phyloP scores from a whole-genome alignment of 257 asterid genomes.

The Echium plantagineum region DNA sequence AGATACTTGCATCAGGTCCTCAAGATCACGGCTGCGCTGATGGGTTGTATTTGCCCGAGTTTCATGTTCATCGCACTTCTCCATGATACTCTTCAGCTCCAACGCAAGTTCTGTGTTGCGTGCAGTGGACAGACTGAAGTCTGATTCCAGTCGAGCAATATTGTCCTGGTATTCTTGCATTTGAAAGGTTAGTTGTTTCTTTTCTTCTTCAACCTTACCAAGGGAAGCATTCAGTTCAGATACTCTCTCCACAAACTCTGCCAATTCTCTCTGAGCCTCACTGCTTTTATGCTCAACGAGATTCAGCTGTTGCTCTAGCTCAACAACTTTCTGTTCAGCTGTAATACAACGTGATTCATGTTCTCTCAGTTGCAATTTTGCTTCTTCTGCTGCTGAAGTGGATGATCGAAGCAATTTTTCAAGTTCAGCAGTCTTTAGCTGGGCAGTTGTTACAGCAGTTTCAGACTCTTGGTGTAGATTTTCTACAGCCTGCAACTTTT shows the following conservation, averaged over 20 bases:
- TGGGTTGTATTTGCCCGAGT: conserved; percentile 48
- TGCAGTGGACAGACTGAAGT: conserved; percentile 30
- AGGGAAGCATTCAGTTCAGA: conserved; percentile 38
- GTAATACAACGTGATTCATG: conserved; percentile 37
- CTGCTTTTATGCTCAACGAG: conserved; percentile 43
- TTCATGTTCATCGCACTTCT: conserved; percentile 55
- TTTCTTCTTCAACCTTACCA: conserved; percentile 42
- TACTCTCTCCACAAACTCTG: conserved; percentile 39
- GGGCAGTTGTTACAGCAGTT: conserved; percentile 29
- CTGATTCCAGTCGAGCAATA: conserved; percentile 38
- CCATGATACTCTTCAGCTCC: conserved; percentile 38
- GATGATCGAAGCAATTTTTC: conserved; percentile 36
- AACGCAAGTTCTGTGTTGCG: conserved; percentile 55
- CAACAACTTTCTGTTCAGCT: conserved; percentile 47
- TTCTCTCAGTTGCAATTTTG: conserved; percentile 45
- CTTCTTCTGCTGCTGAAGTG: conserved; percentile 41
- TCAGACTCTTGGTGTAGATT: conserved; percentile 60
- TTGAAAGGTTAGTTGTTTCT: conserved; percentile 33
- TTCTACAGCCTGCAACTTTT: conserved; percentile 56
- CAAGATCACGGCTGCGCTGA: conserved; percentile 65
- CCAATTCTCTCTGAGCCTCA: conserved; percentile 46
- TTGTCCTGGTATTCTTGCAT: conserved; percentile 49
- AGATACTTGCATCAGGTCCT: too few relatives aligned
- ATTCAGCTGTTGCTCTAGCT: conserved; percentile 57
- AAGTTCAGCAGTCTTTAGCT: conserved; percentile 50